Conservation (phyloP, 2,329 filamentous ascomycete genomes). For the Pseudopyrenochaeta lycopersici region DNA sequence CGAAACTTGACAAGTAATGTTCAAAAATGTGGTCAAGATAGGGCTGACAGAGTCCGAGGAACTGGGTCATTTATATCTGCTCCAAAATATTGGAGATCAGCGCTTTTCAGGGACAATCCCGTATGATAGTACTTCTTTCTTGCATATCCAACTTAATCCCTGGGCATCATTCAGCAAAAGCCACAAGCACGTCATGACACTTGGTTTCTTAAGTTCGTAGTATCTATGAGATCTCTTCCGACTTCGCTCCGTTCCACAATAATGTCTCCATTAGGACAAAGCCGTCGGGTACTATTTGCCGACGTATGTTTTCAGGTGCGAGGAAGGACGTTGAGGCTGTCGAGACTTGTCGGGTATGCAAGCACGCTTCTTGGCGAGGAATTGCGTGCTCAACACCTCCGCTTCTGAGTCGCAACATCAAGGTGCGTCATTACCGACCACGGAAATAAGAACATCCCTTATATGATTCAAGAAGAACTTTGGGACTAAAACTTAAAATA, state of each 20-base stretch:
- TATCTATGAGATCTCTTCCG: neutral
- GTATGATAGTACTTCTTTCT: neutral
- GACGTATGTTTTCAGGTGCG: neutral
- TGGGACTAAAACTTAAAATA: neutral
- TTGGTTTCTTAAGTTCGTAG: neutral
- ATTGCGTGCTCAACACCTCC: constrained; percentile 36
- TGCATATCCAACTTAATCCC: neutral
- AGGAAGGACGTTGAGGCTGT: constrained; percentile 2
- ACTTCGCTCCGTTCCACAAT: neutral
- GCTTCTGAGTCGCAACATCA: constrained; percentile 16
- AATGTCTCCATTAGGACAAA: neutral
- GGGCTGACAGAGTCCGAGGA: neutral
- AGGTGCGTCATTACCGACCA: constrained; percentile 8
- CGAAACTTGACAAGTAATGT: no score
- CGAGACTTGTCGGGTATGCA: neutral
- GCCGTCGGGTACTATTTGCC: constrained; percentile 4
- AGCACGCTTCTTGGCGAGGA: constrained; percentile 31
- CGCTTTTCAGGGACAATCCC: neutral
- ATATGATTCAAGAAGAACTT: neutral
- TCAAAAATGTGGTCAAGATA: neutral
- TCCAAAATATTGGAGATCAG: neutral
- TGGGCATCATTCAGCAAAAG: neutral
- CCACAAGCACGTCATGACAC: constrained; percentile 12
- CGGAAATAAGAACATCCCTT: constrained; percentile 1
- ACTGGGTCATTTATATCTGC: neutral